Evolutionary conservation across 2,329 filamentous ascomycete genomes (phyloP).

Genomic region (Pseudogymnoascus sp.): DNA sequence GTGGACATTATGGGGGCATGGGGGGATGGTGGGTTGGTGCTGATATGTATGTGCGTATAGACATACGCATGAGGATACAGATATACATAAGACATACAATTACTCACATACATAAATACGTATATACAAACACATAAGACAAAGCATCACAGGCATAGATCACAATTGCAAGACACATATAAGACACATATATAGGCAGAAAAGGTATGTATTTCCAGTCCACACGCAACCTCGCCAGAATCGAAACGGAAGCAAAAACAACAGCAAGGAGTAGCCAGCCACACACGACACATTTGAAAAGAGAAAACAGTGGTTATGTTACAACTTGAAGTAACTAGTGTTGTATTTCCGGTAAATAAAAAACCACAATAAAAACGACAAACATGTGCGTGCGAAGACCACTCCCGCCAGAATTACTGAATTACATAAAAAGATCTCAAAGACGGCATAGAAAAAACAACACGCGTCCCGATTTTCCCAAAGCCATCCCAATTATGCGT

Average conservation of each 20-base stretch:
- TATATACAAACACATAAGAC: no score
- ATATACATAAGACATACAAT: no score
- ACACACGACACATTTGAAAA: background rate
- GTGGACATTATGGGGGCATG: no score
- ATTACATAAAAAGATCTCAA: no score
- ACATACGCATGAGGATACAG: no score
- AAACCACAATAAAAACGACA: background rate
- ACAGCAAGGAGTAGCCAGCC: background rate
- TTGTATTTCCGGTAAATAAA: background rate
- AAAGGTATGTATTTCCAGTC: constrained; percentile 1
- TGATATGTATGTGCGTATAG: no score
- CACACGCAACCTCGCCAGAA: background rate
- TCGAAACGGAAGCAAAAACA: background rate
- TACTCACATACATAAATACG: no score
- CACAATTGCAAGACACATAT: background rate
- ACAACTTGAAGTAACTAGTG: no score
- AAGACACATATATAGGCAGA: background rate
- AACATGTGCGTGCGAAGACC: no score
- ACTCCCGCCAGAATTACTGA: no score
- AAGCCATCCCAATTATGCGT: constrained; percentile 6
- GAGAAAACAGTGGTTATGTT: background rate
- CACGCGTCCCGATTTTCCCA: background rate
- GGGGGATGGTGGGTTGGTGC: no score
- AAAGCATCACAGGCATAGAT: no score
- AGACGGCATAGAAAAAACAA: background rate